Evolutionary conservation across 345 rosid genomes (phyloP), one percentile per base, ranked within the genome.

Genomic region (Pistacia vera): DNA sequence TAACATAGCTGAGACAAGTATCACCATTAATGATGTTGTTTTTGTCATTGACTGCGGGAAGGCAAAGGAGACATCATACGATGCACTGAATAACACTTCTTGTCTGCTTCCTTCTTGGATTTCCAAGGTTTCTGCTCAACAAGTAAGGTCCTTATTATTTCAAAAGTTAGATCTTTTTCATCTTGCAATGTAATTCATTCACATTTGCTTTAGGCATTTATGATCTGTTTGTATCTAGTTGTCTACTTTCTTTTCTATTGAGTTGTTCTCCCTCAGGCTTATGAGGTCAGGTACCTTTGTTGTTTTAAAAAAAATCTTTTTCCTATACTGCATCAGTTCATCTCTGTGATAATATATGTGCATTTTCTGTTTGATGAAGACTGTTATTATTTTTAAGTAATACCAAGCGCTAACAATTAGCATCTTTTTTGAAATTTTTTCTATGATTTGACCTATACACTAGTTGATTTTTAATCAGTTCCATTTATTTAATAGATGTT

Each of bases 71-170:
- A 88, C 95, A 30, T 93, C 98, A 8, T 95, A 93, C 68, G 98
- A 95, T 87, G 98, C 98, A 72, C 84, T 95, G 63, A 95, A 95
- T 75, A 95, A 95, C 74, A 90, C 98, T 56, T 97, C 98, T 54
- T 95, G 97, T 85, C 84, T 95, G 86, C 97, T 93, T 76, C 95
- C 98, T 69, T 86, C 95, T 48, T 95, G 98, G 98, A 91, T 95
- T 79, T 90, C 98, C 58, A 91, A 89, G 85, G 97, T 85, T 85
- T 93, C 98, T 85, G 95, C 94, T 48, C 94, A 86, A 79, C 98
- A 95, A 88, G 98, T 95, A 89, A 77, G 84, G 61, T 83, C 59
- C 75, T 75, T 77, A 18, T 68, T 81, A 60, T 48, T 61, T 75
- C 78, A 59, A 57, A 63, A 68, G 33, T 81, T 28, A 69, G 68